A percentile compares a stretch with the other conserved stretches of the same genome.
Conservation (phyloP, 1,284 basidiomycete genomes). For the Cryptococcus jaspeensis region DNA sequence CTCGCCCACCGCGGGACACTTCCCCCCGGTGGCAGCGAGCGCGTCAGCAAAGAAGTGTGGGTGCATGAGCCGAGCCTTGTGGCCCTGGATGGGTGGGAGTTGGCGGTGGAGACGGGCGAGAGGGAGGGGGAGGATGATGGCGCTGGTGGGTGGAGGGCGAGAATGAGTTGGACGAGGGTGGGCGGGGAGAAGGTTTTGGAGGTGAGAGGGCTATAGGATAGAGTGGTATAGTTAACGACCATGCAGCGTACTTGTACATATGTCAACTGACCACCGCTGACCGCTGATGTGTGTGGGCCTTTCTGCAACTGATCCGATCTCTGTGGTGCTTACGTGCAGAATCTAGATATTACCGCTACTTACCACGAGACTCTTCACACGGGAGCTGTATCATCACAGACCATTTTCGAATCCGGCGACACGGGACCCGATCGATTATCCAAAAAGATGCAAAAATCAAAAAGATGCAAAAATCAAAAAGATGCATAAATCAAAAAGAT, state of each 20-base stretch:
- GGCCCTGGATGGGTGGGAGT: slow-evolving; percentile 33
- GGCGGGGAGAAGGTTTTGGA: slow-evolving; percentile 17
- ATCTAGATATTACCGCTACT: too few species aligned
- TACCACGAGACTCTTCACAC: too few species aligned
- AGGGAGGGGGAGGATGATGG: not conserved
- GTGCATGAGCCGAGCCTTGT: slow-evolving; percentile 26
- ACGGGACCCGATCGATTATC: too few species aligned
- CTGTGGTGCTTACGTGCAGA: too few species aligned
- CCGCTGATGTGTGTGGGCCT: too few species aligned
- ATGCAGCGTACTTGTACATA: not conserved
- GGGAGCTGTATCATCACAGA: too few species aligned
- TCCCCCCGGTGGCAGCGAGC: slow-evolving; percentile 8
- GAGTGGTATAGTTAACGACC: not conserved
- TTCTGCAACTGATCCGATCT: too few species aligned
- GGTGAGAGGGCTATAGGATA: not conserved
- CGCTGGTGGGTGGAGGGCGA: slow-evolving; percentile 7
- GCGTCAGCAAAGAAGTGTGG: slow-evolving; percentile 25
- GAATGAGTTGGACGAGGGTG: slow-evolving; percentile 14
- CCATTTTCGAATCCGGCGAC: too few species aligned
- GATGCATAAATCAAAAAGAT: too few species aligned
- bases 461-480: too few species aligned
- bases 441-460: too few species aligned
- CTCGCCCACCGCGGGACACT: slow-evolving; percentile 31
- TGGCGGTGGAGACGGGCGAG: slow-evolving; percentile 32
- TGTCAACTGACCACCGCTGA: too few species aligned